Evolutionary conservation across 306 rosid species (phyloP), one percentile per base, ranked within the genome.

Genomic region (Vachellia pachyceras): DNA sequence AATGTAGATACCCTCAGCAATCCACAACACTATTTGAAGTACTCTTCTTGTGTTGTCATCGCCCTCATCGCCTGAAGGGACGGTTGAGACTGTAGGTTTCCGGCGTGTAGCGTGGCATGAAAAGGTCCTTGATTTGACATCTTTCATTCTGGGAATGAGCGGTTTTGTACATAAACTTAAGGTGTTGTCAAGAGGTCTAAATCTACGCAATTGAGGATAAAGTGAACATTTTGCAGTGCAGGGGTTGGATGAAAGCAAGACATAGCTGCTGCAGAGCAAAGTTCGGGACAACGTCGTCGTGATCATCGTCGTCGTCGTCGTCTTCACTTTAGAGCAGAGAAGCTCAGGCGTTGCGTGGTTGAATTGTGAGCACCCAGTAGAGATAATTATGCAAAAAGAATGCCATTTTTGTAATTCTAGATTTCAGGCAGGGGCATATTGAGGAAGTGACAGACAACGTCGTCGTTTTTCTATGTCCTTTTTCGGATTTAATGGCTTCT

Each of bases 1-100:
- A 80, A 94, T 72, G 93, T 94, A 92, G 81, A 84, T 80, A 33
- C 76, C 93, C 73, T 86, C 98, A 12, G 91, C 87, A 25, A 85
- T 82, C 98, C 97, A 92, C 50, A 90, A 71, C 78, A 76, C 42
- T 71, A 74, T 67, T 82, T 75, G 92, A 76, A 90, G 82, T 77
- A 85, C 29, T 37, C 82, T 80, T 60, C 84, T 85, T 0, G 79
- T 14, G 65, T 82, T 70, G 12, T 10, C 83, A 45, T 89, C 82
- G 13, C 74, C 63, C 6, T 73, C 91, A 23, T 81, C 82, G 14
- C 20, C 5, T 0, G 83, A 41, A 3, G 88, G 14, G 1, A 80
- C 42, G 35, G 78, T 18, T 14, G 72, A 15, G 7, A 80, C 63
- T n/a, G 72, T 66, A 64, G 93, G 77, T 60, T 86, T 85, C 54